These are phyloP conservation scores for Conticribra weissflogii DNA, from an alignment of 108 stramenopile genomes.

Conservation along the genomic window DNA sequence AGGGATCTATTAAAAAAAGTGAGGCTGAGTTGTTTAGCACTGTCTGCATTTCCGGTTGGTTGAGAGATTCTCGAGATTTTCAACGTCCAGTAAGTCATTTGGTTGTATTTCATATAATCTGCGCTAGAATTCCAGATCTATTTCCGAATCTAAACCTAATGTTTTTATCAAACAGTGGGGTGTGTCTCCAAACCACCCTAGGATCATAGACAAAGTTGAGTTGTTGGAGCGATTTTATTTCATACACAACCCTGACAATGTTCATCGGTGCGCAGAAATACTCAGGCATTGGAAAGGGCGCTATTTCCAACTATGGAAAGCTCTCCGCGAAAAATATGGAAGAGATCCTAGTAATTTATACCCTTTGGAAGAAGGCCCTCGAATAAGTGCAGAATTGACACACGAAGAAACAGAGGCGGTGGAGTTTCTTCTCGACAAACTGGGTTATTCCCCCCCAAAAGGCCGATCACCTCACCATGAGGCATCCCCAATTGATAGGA, in stretches of 20 bases:
- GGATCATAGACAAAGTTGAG: slow-evolving; percentile 64
- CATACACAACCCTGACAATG: slow-evolving; percentile 72
- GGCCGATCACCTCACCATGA: slow-evolving; percentile 5
- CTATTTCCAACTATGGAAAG: slow-evolving; percentile 70
- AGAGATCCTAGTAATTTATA: slow-evolving; percentile 76
- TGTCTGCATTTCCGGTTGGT: slow-evolving; percentile 85
- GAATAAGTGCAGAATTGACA: slow-evolving; percentile 57
- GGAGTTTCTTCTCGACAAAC: slow-evolving; percentile 62
- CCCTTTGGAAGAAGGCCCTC: slow-evolving; percentile 57
- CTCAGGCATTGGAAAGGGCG: slow-evolving; percentile 79
- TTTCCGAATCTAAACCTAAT: neutral
- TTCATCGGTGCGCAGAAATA: slow-evolving; percentile 66
- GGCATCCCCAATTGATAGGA: neutral
- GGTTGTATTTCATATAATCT: neutral
- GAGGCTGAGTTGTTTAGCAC: slow-evolving; percentile 81
- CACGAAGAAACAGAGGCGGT: slow-evolving; percentile 76
- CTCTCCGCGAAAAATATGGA: slow-evolving; percentile 79
- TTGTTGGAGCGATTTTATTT: slow-evolving; percentile 80
- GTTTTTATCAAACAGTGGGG: slow-evolving; percentile 57
- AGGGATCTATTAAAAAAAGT: slow-evolving; percentile 35
- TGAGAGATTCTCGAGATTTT: slow-evolving; percentile 77
- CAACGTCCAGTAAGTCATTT: slow-evolving; percentile 58
- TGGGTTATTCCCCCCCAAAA: slow-evolving; percentile 56
- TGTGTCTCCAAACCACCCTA: slow-evolving; percentile 72
- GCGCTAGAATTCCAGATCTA: too few species aligned